phyloP scores from a whole-genome alignment of 768 basidiomycete species.

The Lanmaoa rubissima region DNA sequence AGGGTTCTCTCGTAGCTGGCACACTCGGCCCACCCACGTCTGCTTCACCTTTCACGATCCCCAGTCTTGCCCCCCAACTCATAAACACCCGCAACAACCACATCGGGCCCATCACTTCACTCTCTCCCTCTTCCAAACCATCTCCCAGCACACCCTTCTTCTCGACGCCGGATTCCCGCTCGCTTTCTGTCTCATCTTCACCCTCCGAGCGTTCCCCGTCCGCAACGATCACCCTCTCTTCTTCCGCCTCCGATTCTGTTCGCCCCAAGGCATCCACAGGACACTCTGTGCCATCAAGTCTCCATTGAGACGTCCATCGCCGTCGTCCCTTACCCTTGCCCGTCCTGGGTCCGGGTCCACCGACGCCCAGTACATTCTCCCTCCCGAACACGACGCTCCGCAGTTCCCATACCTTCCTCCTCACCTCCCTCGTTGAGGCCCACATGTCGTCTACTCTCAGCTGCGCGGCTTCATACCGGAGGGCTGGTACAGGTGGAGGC shows the following conservation, averaged over 20 bases:
- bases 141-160: constrained; percentile 11
- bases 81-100: constrained; percentile 78
- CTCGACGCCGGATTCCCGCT: constrained; percentile 27
- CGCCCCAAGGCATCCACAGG: constrained; percentile 67
- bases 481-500: constrained; percentile 35
- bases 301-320: constrained; percentile 50
- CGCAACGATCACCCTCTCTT: constrained; percentile 46
- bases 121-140: constrained; percentile 40
- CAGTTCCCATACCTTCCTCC: constrained; percentile 61
- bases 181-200: constrained; percentile 30
- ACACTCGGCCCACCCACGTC: constrained; percentile 18
- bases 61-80: constrained; percentile 71
- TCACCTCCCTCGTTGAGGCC: constrained; percentile 58
- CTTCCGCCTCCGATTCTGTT: constrained; percentile 75
- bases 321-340: constrained; percentile 54
- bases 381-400: constrained; percentile 70
- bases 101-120: constrained; percentile 65
- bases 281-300: constrained; percentile 57
- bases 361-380: constrained; percentile 45
- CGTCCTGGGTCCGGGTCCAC: constrained; percentile 4
- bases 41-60: constrained; percentile 33
- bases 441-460: constrained; percentile 65
- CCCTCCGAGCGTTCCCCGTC: constrained; percentile 32
- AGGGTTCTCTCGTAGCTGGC: constrained; percentile 16
- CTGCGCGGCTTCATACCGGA: constrained; percentile 71